Conservation (phyloP, 2,329 filamentous ascomycete genomes). For the Thielaviopsis ethacetica region DNA sequence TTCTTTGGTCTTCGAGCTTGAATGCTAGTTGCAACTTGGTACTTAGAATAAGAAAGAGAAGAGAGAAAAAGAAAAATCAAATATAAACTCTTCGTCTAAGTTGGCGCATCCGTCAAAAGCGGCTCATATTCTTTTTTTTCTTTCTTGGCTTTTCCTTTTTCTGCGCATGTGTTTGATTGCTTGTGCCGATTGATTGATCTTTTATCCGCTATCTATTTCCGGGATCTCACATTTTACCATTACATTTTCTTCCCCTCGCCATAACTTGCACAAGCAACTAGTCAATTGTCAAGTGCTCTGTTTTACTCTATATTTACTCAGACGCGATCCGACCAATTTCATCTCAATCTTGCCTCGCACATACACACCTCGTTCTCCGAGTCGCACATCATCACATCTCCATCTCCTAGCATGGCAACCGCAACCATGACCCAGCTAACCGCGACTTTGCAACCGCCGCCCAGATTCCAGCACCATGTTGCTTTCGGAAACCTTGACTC, state of each 20-base stretch:
- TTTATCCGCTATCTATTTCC: too few species aligned
- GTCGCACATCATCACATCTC: background rate
- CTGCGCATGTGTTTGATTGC: background rate
- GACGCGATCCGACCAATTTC: background rate
- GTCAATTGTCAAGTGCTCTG: too few species aligned
- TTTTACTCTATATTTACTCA: too few species aligned
- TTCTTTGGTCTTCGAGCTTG: too few species aligned
- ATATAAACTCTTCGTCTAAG: background rate
- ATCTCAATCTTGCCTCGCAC: background rate
- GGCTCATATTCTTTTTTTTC: background rate
- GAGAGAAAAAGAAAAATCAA: background rate
- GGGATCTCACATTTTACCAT: background rate
- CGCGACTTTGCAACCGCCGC: background rate
- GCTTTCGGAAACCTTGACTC: conserved; percentile 43
- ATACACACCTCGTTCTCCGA: background rate
- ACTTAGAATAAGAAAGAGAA: background rate
- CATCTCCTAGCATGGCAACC: background rate
- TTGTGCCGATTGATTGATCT: too few species aligned
- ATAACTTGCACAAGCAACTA: background rate
- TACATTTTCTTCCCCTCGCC: background rate
- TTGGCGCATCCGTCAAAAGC: background rate
- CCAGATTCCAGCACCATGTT: conserved; percentile 41
- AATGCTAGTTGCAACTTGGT: too few species aligned
- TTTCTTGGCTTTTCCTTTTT: background rate
- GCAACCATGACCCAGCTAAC: conserved; percentile 10